Evolutionary conservation across 2,329 filamentous ascomycete species (phyloP).

Genomic region (Apiospora arundinis): DNA sequence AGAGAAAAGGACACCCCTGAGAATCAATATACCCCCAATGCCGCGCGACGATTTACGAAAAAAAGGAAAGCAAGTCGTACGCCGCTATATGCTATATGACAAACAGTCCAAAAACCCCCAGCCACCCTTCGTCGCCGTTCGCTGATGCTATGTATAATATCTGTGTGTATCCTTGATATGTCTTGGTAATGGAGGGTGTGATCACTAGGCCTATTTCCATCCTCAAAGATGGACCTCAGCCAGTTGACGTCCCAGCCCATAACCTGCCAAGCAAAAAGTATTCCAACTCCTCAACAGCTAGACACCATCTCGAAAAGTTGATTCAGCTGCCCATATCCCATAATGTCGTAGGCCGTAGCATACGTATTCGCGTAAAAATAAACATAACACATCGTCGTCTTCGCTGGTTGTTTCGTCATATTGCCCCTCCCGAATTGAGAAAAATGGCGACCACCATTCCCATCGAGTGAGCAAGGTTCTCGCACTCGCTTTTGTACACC

Average conservation of each 20-base stretch:
- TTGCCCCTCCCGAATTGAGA: neutral
- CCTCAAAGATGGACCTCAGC: neutral
- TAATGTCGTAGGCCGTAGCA: neutral
- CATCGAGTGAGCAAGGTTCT: neutral
- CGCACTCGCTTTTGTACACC: too few species aligned
- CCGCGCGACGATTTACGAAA: slow-evolving; percentile 14
- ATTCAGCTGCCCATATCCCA: neutral
- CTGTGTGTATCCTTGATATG: slow-evolving; percentile 6
- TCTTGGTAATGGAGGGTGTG: neutral
- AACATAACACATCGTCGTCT: neutral
- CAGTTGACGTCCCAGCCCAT: neutral
- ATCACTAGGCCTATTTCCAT: neutral
- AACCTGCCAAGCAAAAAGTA: neutral
- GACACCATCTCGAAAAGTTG: neutral
- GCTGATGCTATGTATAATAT: slow-evolving; percentile 7
- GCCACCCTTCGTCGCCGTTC: slow-evolving; percentile 2
- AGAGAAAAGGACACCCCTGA: neutral
- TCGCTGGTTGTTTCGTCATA: neutral
- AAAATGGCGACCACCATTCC: neutral
- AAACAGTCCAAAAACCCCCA: slow-evolving; percentile 1
- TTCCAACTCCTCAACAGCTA: neutral
- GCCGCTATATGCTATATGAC: slow-evolving; percentile 13
- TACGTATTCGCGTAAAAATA: neutral
- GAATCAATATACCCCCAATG: slow-evolving; percentile 18
- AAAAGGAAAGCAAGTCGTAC: slow-evolving; percentile 1